Base-by-base conservation (phyloP, 2,329 filamentous ascomycete species). In the Nigrospora sphaerica region DNA sequence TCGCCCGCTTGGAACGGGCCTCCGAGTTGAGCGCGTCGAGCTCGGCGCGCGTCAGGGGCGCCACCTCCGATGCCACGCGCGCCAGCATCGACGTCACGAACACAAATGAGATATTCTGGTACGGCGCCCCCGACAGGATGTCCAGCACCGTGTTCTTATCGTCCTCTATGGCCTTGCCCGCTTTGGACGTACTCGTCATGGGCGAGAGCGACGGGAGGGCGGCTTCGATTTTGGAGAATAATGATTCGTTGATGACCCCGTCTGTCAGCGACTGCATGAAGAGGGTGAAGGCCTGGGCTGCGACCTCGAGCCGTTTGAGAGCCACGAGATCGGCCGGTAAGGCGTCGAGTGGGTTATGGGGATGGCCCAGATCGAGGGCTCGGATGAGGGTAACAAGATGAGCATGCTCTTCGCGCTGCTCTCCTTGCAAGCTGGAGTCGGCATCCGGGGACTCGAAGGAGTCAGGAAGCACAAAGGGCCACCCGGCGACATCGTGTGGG, bases 61-160 rank as follows among this genome's bases (percentile, higher is more conserved):
- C 42, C 6, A 81, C 62, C 46, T 81, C 78, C 1, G 67, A 62
- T 2, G 73, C 68, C 1, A 79, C 66, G 4, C 73, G 71, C 2
- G 73, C 67, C 1, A 96, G 73, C 66, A 90, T 91, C 10, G 87
- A 83, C 0, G 85, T 88, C 14, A 96, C 70, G 53, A 96, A 90
- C 2, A 95, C 86, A 58, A 96, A 95, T 0, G 86, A 86, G 46
- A 95, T 91, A 60, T 89, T 93, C 66, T 95, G 86, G 42, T 85
- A 84, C 0, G 89, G 86, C 0, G 80, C 76, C 2, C 77, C 71
- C 0, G 85, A 78, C 2, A 96, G 74, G 2, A 85, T 76, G 54
- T 96, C 91, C 6, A 95, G 78, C 2, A 93, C 63, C 3, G 67
- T 59, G 0, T 65, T 66, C 58, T 77, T 80, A 54, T 71, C 66